Evolutionary conservation across 2,329 filamentous ascomycete genomes (phyloP), one percentile per base, ranked within the genome.

Genomic region (Coniochaeta pulveracea): DNA sequence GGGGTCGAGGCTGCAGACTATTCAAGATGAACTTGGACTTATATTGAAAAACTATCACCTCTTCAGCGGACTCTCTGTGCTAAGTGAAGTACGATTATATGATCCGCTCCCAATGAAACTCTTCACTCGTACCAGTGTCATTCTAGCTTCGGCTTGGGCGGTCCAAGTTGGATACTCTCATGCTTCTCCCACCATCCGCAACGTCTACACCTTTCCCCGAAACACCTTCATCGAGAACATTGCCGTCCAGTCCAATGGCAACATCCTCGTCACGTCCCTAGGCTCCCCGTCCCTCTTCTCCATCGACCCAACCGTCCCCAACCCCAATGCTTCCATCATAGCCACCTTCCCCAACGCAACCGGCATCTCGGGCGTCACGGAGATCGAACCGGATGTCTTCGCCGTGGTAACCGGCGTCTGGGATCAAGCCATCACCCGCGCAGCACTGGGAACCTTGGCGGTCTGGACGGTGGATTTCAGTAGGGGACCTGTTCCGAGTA

Each of bases 181-280:
- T n/a, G n/a, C n/a, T n/a, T n/a, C n/a, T 6, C 27, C 27, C 5
- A 17, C 16, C 4, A 30, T 41, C 32, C 29, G 37, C 16, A 30
- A 28, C 23, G 31, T 42, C 35, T 24, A 19, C 27, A 30, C 27
- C 5, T 44, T 42, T 35, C 38, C 37, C 34, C 35, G 34, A n/a
- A 44, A 44, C 34, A 38, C 34, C 25, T 44, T 44, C 34, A 39
- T 44, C 34, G 42, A 45, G 24, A 43, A 42, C 38, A 43, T 45
- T 34, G 42, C 42, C 32, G 40, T 42, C 21, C 39, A 39, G 10
- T 29, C 43, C 15, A 42, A 43, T 35, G 34, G 37, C 34, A 21
- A 36, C 10, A 37, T 45, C 4, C 35, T 45, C 3, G 12, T 43
- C 34, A 45, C 43, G 12, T 33, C 35, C 19, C 31, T 40, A 28